phyloP scores from a whole-genome alignment of 2,329 filamentous ascomycete species.

The Orbilia quercus region DNA sequence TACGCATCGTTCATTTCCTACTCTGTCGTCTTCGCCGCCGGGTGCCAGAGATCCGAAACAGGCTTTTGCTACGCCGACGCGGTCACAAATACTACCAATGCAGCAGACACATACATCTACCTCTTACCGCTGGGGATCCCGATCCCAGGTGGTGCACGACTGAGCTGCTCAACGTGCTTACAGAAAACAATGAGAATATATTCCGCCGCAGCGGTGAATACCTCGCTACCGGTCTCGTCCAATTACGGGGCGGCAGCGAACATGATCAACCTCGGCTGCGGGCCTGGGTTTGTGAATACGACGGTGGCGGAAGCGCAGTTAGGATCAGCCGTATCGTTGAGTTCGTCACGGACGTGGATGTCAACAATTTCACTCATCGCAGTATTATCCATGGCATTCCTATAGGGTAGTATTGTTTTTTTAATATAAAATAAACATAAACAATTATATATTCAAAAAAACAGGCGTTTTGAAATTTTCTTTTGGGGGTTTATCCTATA shows the following conservation, averaged over 20 bases:
- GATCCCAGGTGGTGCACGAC: conserved; percentile 74
- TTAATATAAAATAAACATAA: no score
- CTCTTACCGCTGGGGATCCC: conserved; percentile 81
- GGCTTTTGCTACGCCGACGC: conserved; percentile 77
- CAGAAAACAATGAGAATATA: conserved; percentile 85
- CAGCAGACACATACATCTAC: conserved; percentile 83
- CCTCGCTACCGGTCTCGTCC: conserved; percentile 73
- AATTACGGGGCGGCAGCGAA: conserved; percentile 79
- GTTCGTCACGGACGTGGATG: conserved; percentile 54
- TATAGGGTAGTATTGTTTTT: conserved; percentile 49
- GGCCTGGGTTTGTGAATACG: conserved; percentile 68
- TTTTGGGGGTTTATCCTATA: conserved; percentile 16
- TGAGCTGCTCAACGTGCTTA: conserved; percentile 80
- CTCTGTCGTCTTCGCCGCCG: conserved; percentile 79
- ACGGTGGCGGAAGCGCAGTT: conserved; percentile 62
- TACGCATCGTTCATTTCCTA: conserved; percentile 82
- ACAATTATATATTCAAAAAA: conserved; percentile 33
- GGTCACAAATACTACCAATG: conserved; percentile 77
- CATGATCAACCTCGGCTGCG: conserved; percentile 76
- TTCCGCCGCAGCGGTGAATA: conserved; percentile 74
- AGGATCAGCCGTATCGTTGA: conserved; percentile 41
- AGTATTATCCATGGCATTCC: conserved; percentile 49
- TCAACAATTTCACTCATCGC: conserved; percentile 55
- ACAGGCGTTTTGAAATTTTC: conserved; percentile 29
- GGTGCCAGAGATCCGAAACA: conserved; percentile 76